Conservation (phyloP, 768 basidiomycete genomes). For the Kockovaella imperatae region DNA sequence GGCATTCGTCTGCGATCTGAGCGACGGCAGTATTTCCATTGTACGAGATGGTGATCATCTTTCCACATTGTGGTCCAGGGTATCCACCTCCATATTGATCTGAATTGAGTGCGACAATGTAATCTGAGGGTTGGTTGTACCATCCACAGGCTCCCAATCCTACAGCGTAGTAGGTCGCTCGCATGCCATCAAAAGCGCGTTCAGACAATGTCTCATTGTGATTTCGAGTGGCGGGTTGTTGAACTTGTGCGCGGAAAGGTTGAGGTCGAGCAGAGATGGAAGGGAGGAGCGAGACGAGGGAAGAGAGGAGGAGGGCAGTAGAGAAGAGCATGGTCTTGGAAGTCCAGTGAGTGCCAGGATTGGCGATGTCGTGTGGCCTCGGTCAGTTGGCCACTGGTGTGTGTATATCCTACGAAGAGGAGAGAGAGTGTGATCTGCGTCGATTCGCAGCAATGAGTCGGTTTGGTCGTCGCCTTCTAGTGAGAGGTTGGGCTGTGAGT, state of each 20-base stretch:
- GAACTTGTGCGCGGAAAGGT: constrained; percentile 11
- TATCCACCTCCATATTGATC: constrained; percentile 51
- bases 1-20: constrained; percentile 62
- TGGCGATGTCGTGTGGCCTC: no score
- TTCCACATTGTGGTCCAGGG: constrained; percentile 60
- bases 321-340: constrained; percentile 6
- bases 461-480: neutral
- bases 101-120: constrained; percentile 45
- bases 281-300: constrained; percentile 14
- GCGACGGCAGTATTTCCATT: constrained; percentile 58
- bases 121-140: constrained; percentile 43
- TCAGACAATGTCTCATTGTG: constrained; percentile 4
- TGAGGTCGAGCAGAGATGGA: constrained; percentile 18
- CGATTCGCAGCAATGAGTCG: neutral
- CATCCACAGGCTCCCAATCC: constrained; percentile 50
- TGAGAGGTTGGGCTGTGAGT: neutral
- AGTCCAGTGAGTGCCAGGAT: neutral
- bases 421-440: neutral
- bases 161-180: constrained; percentile 47
- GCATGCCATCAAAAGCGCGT: constrained; percentile 16
- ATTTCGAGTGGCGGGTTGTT: neutral
- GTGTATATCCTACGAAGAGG: neutral
- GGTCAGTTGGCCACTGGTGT: neutral
- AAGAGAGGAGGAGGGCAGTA: constrained; percentile 11
- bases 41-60: constrained; percentile 56